phyloP scores from a whole-genome alignment of 2,329 filamentous ascomycete genomes.

The Sporothrix humicola region DNA sequence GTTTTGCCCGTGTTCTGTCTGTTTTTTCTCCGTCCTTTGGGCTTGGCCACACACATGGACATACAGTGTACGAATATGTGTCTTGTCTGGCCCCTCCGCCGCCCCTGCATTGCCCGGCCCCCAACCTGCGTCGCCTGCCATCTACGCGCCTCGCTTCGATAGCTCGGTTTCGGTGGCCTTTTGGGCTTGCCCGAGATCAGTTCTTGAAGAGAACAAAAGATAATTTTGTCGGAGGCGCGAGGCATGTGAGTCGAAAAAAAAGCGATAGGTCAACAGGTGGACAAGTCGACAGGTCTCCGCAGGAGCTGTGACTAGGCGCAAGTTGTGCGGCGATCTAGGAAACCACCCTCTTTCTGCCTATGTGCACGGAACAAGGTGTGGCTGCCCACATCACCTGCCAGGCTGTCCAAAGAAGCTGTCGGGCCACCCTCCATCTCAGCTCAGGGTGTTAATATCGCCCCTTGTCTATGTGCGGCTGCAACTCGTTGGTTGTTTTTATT shows the following conservation, averaged over 20 bases:
- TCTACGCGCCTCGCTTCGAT: constrained; percentile 6
- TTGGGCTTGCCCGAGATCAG: no score
- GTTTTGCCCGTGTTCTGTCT: background rate
- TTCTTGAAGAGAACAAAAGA: background rate
- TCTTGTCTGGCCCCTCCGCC: constrained; percentile 1
- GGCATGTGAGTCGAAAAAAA: constrained; percentile 8
- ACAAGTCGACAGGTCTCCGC: background rate
- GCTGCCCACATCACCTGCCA: constrained; percentile 29
- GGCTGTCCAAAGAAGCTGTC: constrained; percentile 19
- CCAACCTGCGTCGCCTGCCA: background rate
- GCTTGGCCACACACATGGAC: background rate
- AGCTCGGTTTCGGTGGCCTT: constrained; percentile 2
- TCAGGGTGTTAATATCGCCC: background rate
- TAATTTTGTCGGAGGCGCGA: background rate
- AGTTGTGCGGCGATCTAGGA: constrained; percentile 3
- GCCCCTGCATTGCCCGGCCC: constrained; percentile 17
- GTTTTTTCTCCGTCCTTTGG: background rate
- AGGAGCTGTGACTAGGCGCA: background rate
- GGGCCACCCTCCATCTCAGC: constrained; percentile 31
- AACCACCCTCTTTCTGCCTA: constrained; percentile 7
- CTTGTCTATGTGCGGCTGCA: background rate
- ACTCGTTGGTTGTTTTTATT: background rate
- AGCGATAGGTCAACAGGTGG: background rate
- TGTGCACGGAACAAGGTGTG: constrained; percentile 15
- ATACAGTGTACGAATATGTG: background rate